These are phyloP conservation scores for Rusavskia elegans DNA, from an alignment of 495 filamentous ascomycete species.

Conservation along the genomic window DNA sequence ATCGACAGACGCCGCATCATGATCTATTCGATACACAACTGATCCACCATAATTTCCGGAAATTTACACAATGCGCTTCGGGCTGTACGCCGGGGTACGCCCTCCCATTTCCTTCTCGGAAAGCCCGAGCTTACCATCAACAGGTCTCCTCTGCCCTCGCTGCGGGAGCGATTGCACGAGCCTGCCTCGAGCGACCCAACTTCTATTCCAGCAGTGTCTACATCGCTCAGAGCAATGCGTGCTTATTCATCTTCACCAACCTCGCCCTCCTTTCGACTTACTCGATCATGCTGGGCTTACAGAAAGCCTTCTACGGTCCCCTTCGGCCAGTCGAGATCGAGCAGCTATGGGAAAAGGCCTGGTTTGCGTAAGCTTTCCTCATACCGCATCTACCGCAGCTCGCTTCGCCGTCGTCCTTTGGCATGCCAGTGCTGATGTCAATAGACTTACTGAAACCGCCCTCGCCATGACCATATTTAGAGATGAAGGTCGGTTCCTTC, in stretches of 20 bases:
- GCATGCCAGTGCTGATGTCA: background rate
- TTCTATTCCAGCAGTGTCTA: slow-evolving; percentile 97
- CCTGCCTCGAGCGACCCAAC: slow-evolving; percentile 86
- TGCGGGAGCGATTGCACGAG: slow-evolving; percentile 67
- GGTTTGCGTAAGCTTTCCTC: slow-evolving; percentile 47
- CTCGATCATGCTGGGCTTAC: slow-evolving; percentile 67
- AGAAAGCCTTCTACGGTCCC: slow-evolving; percentile 78
- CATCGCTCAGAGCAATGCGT: slow-evolving; percentile 86
- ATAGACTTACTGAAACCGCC: slow-evolving; percentile 71
- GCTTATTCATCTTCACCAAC: slow-evolving; percentile 87
- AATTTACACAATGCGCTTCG: slow-evolving; percentile 32
- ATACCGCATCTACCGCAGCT: background rate
- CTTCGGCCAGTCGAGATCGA: slow-evolving; percentile 89
- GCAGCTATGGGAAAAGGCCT: slow-evolving; percentile 90
- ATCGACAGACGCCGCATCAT: background rate
- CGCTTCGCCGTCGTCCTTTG: too few relatives aligned
- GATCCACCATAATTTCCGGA: background rate
- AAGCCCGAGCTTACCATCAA: background rate
- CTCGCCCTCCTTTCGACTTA: slow-evolving; percentile 62
- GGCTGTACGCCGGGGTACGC: slow-evolving; percentile 36
- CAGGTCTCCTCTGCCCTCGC: slow-evolving; percentile 67
- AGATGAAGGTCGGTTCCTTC: slow-evolving; percentile 37
- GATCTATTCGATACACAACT: background rate
- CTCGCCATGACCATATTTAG: slow-evolving; percentile 98
- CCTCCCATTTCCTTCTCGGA: background rate